phyloP scores from a whole-genome alignment of 78 protist genomes.

The Speleostelium caveatum region DNA sequence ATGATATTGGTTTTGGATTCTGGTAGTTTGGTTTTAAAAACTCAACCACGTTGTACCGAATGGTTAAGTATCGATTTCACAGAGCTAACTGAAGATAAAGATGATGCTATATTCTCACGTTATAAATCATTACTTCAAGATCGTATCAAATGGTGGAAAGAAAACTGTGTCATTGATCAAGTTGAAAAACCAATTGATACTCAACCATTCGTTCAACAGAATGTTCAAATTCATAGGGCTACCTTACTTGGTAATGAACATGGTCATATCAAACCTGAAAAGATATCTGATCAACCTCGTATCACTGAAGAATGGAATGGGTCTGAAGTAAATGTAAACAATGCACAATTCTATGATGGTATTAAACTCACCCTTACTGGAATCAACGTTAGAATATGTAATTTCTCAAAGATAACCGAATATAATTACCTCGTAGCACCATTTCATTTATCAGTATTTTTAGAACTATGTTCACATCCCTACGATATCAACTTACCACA shows the following conservation, averaged over 20 bases:
- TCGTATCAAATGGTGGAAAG: conserved; percentile 56
- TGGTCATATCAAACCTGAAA: neutral
- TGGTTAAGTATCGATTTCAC: conserved; percentile 45
- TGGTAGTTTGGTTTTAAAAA: conserved; percentile 38
- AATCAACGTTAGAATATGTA: conserved; percentile 32
- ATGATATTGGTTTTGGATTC: conserved; percentile 3
- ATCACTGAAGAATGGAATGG: conserved; percentile 27
- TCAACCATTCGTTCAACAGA: conserved; percentile 2
- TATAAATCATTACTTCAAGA: conserved; percentile 1
- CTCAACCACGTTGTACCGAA: conserved; percentile 36
- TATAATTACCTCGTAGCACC: conserved; percentile 32
- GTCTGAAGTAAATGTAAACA: conserved; percentile 24
- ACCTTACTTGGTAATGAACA: neutral
- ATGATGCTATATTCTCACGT: conserved; percentile 9
- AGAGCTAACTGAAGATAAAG: conserved; percentile 16
- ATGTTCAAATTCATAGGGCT: conserved; percentile 17
- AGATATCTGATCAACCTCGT: neutral
- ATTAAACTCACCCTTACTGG: conserved; percentile 8
- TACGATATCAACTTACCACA: conserved; percentile 53
- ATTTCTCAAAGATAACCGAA: conserved; percentile 16
- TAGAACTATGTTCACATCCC: conserved; percentile 56
- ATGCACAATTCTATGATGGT: conserved; percentile 74
- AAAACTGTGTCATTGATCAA: conserved; percentile 20
- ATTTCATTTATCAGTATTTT: conserved; percentile 16
- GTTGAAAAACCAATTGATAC: conserved; percentile 27